Conservation (phyloP, 2,329 filamentous ascomycete species). For the Colletotrichum liriopes region DNA sequence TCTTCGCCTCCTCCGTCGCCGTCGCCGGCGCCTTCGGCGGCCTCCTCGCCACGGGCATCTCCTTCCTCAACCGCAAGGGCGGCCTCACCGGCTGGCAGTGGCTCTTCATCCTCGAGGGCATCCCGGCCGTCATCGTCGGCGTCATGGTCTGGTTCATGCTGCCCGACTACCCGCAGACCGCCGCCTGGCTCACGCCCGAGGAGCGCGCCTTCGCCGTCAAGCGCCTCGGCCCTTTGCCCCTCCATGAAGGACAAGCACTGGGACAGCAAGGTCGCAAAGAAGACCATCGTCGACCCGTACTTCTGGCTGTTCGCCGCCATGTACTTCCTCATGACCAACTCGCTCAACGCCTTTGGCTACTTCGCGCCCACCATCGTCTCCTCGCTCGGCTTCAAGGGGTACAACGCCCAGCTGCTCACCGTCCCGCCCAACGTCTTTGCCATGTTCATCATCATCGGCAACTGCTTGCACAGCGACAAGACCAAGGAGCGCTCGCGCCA, state of each 20-base stretch:
- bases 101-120: constrained; percentile 72
- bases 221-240: constrained; percentile 52
- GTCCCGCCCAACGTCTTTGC: constrained; percentile 56
- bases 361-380: constrained; percentile 55
- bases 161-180: constrained; percentile 54
- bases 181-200: constrained; percentile 51
- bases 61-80: constrained; percentile 61
- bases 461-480: constrained; percentile 51
- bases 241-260: constrained; percentile 55
- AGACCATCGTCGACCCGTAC: constrained; percentile 52
- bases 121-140: constrained; percentile 50
- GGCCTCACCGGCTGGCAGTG: constrained; percentile 73
- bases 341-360: constrained; percentile 54
- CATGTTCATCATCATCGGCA: constrained; percentile 52
- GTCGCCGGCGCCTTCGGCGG: constrained; percentile 74
- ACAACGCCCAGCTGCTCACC: constrained; percentile 54
- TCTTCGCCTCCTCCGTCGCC: constrained; percentile 73
- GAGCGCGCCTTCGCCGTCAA: constrained; percentile 54
- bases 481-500: constrained; percentile 53
- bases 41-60: constrained; percentile 68
- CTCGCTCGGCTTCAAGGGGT: constrained; percentile 52
- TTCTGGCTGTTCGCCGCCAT: constrained; percentile 53
- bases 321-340: constrained; percentile 54
- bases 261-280: constrained; percentile 51
- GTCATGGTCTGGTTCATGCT: constrained; percentile 52